Base-by-base conservation (phyloP, 345 rosid genomes). In the Ailanthus altissimus region DNA sequence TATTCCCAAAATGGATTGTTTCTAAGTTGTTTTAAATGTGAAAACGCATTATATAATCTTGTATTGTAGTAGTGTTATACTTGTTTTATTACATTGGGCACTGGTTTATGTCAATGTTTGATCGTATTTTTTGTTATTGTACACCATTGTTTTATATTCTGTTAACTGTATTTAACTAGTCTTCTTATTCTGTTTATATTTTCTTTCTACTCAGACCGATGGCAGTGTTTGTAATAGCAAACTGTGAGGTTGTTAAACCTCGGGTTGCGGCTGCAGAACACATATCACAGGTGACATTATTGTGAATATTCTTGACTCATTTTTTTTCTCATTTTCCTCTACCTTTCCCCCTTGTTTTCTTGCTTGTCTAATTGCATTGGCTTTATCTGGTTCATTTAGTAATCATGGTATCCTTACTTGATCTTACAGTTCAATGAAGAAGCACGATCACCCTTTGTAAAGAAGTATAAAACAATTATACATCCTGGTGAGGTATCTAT, bases 191-290 rank as follows among this genome's bases (percentile, higher is more conserved):
- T 80, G 57, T 40, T 28, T 75, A 21, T 18, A 64, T 20, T 72
- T 67, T 53, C 82, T 72, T 68, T 78, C 40, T 50, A 57, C 56
- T 57, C 83, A 91, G 97, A 91, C 96, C 59, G 97, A 93, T 85
- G 91, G 94, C 46, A 93, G 90, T 81, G 94, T 91, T 93, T 67
- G 96, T 91, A 59, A 91, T 93, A 70, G 94, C 96, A 10, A 93
- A 90, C 75, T 90, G 93, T 38, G 94, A 91, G 83, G 86, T 91
- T 86, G 96, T 93, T 66, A 93, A 93, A 81, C 96, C 91, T 12
- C 84, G 97, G 61, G 94, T 93, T 69, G 97, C 97, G 26, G 97
- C 97, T 69, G 94, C 95, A 1, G 97, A 93, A 85, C 97, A 93
- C 84, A 93, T 93, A 51, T 84, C 93, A 11, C 93, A 93, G 96